Evolutionary conservation across 495 filamentous ascomycete genomes (phyloP), one percentile per base, ranked within the genome.

Genomic region (Pseudevernia furfuracea): DNA sequence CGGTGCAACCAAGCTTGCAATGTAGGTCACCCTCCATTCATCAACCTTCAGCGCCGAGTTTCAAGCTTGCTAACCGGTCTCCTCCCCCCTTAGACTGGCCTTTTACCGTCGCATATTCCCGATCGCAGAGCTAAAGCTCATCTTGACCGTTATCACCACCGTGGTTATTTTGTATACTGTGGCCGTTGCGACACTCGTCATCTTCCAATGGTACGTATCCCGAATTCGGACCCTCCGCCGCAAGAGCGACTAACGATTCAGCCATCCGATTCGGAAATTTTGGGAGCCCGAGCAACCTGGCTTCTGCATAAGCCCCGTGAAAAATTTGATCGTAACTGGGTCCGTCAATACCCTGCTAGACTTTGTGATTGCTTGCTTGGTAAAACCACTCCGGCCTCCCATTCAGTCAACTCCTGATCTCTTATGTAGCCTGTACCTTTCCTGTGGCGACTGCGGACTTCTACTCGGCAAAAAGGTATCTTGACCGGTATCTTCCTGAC

Each of bases 41-140:
- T 39, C 19, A 10, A 28, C 2, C 15, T 9, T 1, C 15, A 15
- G 25, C 41, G 21, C 11, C 30, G 0, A 7, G 30, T 4, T 4
- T 55, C 19, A 14, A 38, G 32, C 15, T 4, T 21, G 8, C 9
- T 34, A 5, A 10, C 19, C 25, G 38, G 23, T 25, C 41, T 21
- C 14, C 41, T 34, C 34, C 9, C 9, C 39, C 1, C 32, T 32
- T 28, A 67, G 65, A 30, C 56, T 69, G 1, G 60, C 64, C 1
- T 69, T 69, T 37, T 69, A 69, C 19, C 63, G 58, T 10, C 41
- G 67, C 8, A 69, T 69, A 37, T 69, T 69, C 37, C 56, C 60
- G 11, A 39, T 69, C 32, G 57, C 37, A 7, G 60, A 60, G 38
- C 41, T 69, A 15, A 25, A 37, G 34, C 36, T 59, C 25, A 34